A percentile compares a stretch with the other conserved stretches of the same genome.
Conservation (phyloP, 163 green algal genomes). For the Chloromonas sp. region DNA sequence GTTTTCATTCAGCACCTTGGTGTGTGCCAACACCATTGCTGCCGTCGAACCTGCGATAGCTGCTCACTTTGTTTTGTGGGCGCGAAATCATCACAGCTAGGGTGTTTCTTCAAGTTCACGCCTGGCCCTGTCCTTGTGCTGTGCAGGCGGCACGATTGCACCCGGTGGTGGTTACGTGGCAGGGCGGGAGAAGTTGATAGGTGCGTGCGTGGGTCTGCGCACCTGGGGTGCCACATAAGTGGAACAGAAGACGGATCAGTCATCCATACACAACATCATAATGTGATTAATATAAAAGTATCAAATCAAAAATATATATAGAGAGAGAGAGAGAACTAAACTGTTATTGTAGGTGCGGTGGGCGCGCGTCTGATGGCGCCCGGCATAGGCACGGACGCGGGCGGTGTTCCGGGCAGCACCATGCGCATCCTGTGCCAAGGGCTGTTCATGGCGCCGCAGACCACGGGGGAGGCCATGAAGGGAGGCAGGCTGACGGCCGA, state of each 20-base stretch:
- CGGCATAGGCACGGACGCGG: slow-evolving; percentile 79
- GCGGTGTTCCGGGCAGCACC: slow-evolving; percentile 58
- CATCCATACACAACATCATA: no score
- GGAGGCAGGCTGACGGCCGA: slow-evolving; percentile 75
- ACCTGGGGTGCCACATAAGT: no score
- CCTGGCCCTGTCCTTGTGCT: not conserved
- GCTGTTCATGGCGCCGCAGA: slow-evolving; percentile 40
- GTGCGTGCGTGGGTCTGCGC: not conserved
- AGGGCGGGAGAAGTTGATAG: slow-evolving; percentile 72
- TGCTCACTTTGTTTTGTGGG: no score
- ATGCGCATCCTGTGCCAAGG: slow-evolving; percentile 81
- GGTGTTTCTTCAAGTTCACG: no score
- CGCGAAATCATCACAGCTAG: no score
- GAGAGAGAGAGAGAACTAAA: no score
- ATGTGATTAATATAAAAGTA: no score
- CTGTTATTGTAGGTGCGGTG: slow-evolving; percentile 21
- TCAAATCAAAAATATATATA: no score
- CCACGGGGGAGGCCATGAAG: slow-evolving; percentile 90
- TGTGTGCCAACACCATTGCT: no score
- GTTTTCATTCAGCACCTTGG: no score
- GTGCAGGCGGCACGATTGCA: slow-evolving; percentile 69
- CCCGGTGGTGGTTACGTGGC: slow-evolving; percentile 87
- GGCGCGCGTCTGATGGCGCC: slow-evolving; percentile 74
- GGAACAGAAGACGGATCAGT: no score
- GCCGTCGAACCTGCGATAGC: no score